These are phyloP conservation scores for Pseudozyma pruni DNA, from an alignment of 1,284 basidiomycete species.

Conservation along the genomic window DNA sequence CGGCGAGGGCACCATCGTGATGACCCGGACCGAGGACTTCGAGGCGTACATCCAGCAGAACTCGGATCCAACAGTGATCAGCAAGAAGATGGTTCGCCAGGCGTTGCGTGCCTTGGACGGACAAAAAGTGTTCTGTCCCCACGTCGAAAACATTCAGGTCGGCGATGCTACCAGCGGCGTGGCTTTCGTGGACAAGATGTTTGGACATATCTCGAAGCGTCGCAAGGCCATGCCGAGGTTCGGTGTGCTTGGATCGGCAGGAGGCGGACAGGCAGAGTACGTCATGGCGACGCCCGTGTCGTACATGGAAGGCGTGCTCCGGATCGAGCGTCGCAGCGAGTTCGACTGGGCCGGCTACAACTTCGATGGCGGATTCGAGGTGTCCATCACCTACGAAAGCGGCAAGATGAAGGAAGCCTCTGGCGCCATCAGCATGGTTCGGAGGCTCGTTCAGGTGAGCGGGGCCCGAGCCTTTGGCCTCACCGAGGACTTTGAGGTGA, in stretches of 20 bases:
- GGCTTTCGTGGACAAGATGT: slow-evolving; percentile 24
- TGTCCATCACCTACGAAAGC: slow-evolving; percentile 74
- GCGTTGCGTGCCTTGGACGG: slow-evolving; percentile 78
- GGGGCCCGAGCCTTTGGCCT: slow-evolving; percentile 76
- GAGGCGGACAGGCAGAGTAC: slow-evolving; percentile 71
- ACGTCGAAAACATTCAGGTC: slow-evolving; percentile 73
- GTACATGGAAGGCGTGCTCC: slow-evolving; percentile 73
- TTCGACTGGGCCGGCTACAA: slow-evolving; percentile 74
- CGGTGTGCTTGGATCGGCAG: slow-evolving; percentile 27
- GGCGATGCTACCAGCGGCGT: slow-evolving; percentile 37
- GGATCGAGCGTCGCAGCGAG: slow-evolving; percentile 74
- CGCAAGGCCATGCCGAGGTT: slow-evolving; percentile 17
- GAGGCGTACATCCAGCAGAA: slow-evolving; percentile 78
- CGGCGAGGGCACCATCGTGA: slow-evolving; percentile 69
- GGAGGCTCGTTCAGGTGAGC: slow-evolving; percentile 70
- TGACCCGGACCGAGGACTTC: slow-evolving; percentile 73
- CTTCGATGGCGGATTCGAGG: slow-evolving; percentile 73
- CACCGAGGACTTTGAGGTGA: slow-evolving; percentile 77
- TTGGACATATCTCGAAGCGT: slow-evolving; percentile 22
- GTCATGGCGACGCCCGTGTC: slow-evolving; percentile 68
- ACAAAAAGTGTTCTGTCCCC: slow-evolving; percentile 76
- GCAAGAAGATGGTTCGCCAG: slow-evolving; percentile 75
- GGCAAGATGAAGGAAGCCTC: slow-evolving; percentile 56
- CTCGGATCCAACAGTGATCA: slow-evolving; percentile 71
- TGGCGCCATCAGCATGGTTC: slow-evolving; percentile 42